A percentile compares a stretch with the other conserved stretches of the same genome.
Conservation (phyloP, 306 rosid genomes). For the Cajanus cajan region DNA sequence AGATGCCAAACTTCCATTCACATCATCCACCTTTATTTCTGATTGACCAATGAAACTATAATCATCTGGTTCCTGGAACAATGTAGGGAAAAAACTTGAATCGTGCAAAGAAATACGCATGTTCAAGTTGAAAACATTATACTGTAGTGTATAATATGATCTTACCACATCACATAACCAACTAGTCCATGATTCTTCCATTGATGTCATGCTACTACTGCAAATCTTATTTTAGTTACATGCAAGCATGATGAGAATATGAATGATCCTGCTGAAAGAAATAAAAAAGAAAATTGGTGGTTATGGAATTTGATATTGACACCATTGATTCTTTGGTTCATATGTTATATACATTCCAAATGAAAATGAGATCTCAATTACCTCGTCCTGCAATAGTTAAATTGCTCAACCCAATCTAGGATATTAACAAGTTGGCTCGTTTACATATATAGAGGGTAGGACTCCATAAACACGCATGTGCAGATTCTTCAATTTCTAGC, state of each 20-base stretch:
- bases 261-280: conserved; percentile 20
- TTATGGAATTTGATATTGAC: not conserved
- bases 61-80: conserved; percentile 50
- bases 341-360: not conserved
- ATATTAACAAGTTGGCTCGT: not conserved
- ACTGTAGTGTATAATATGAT: not conserved
- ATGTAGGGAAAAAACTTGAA: not conserved
- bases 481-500: not conserved
- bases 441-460: not conserved
- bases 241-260: not conserved
- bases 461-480: not conserved
- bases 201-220: not conserved
- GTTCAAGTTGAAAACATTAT: not conserved
- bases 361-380: conserved; percentile 9
- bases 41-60: conserved; percentile 34
- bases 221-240: not conserved
- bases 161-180: conserved; percentile 67
- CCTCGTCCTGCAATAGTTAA: not conserved
- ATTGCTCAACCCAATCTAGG: not conserved
- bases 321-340: not conserved
- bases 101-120: not conserved
- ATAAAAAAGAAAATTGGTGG: not conserved
- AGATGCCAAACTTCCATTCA: not conserved
- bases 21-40: conserved; percentile 22
- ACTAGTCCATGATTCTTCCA: conserved; percentile 55